Evolutionary conservation across 805 yeast genomes (phyloP).

Genomic region (Lachancea dasiensis): DNA sequence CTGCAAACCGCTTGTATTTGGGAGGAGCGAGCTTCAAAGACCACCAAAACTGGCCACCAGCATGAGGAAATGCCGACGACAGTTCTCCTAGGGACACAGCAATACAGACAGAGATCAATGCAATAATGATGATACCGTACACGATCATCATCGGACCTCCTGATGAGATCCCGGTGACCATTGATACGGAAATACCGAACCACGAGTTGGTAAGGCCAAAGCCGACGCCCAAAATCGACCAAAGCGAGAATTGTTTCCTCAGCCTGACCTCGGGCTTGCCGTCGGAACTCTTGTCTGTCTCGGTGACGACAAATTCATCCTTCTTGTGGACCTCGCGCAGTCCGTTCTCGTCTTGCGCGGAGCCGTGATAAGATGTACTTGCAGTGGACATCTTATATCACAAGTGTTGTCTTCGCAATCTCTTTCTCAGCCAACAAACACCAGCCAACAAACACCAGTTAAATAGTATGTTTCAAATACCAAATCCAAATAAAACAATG

Average conservation of each 20-base stretch:
- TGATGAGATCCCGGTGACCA: slow-evolving; percentile 49
- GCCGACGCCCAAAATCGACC: slow-evolving; percentile 54
- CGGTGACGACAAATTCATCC: slow-evolving; percentile 6
- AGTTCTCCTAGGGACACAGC: slow-evolving; percentile 51
- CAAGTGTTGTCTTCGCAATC: no score
- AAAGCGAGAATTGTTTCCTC: slow-evolving; percentile 40
- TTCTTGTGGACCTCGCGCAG: slow-evolving; percentile 4
- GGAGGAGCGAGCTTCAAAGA: slow-evolving; percentile 50
- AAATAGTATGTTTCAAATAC: no score
- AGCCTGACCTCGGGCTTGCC: slow-evolving; percentile 27
- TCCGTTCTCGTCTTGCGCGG: background rate
- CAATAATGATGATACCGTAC: slow-evolving; percentile 52
- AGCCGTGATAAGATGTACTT: background rate
- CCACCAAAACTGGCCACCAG: slow-evolving; percentile 66
- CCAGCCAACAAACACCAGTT: no score
- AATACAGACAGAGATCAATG: slow-evolving; percentile 42
- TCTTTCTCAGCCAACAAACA: no score
- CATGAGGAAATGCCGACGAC: slow-evolving; percentile 52
- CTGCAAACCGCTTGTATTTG: slow-evolving; percentile 37
- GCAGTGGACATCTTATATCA: no score
- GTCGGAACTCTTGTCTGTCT: slow-evolving; percentile 1
- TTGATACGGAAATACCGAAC: slow-evolving; percentile 58
- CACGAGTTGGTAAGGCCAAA: slow-evolving; percentile 59
- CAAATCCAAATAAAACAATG: no score
- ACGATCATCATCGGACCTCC: slow-evolving; percentile 59